phyloP scores from a whole-genome alignment of 73 alveolate species.

The Uronychia setigera region DNA sequence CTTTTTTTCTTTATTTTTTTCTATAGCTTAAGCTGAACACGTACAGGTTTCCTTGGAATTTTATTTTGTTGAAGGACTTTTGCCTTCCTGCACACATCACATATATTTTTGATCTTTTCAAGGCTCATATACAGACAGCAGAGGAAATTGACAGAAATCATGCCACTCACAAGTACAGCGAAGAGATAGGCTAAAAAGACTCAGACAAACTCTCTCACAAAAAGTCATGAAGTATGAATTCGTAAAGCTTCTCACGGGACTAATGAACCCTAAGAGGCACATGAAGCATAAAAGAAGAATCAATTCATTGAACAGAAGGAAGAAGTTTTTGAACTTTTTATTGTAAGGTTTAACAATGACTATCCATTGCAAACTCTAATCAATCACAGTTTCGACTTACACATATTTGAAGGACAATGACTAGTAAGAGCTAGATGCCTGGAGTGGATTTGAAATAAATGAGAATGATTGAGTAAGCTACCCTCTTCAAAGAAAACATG shows the following conservation, averaged over 20 bases:
- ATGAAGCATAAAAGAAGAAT: not conserved
- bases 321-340: not conserved
- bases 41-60: not conserved
- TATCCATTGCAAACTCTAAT: not conserved
- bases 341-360: not conserved
- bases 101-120: not conserved
- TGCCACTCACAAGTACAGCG: not conserved
- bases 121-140: not conserved
- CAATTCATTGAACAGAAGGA: not conserved
- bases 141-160: not conserved
- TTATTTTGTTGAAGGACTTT: not conserved
- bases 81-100: constrained; percentile 1
- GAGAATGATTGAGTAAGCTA: not conserved
- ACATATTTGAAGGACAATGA: not conserved
- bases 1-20: too few species aligned
- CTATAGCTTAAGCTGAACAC: too few species aligned
- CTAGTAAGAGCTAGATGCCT: not conserved
- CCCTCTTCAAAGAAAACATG: not conserved
- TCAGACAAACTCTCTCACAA: not conserved
- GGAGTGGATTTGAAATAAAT: not conserved
- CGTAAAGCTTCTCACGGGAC: not conserved
- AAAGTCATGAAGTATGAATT: not conserved
- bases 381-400: not conserved
- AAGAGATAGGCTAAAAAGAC: not conserved
- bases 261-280: not conserved